Conservation (phyloP, 1,284 basidiomycete genomes). For the Apiotrichum mycotoxinovorans region DNA sequence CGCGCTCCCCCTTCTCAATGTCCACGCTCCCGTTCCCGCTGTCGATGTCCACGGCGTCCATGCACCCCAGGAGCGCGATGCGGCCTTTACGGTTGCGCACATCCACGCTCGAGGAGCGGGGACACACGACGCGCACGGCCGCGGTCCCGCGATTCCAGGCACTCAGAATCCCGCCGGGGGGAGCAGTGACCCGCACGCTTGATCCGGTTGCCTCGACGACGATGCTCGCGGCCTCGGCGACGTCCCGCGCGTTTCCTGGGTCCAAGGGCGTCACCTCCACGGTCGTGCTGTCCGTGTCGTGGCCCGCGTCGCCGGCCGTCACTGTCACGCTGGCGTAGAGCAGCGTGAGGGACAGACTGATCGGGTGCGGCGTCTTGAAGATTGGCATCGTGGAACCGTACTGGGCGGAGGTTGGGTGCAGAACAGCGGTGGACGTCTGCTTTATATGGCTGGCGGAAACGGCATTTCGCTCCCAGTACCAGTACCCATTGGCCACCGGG, state of each 20-base stretch:
- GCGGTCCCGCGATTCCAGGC: too few relatives aligned
- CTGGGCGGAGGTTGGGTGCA: too few relatives aligned
- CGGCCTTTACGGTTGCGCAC: not conserved
- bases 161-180: too few relatives aligned
- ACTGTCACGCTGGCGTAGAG: not conserved
- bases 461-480: too few relatives aligned
- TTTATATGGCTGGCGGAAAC: too few relatives aligned
- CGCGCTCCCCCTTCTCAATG: too few relatives aligned
- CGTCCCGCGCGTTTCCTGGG: not conserved
- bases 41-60: not conserved
- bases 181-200: too few relatives aligned
- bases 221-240: not conserved
- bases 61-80: not conserved
- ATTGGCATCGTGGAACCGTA: not conserved
- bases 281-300: not conserved
- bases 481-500: too few relatives aligned
- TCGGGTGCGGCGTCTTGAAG: not conserved
- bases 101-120: too few relatives aligned
- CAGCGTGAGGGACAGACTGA: not conserved
- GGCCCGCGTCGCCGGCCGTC: not conserved
- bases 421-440: too few relatives aligned
- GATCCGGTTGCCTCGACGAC: too few relatives aligned
- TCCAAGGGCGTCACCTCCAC: not conserved
- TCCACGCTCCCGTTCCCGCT: not conserved
- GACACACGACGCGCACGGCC: too few relatives aligned